A percentile compares a stretch with the other conserved stretches of the same genome.
These are phyloP conservation scores for Agrocybe pediades DNA, from an alignment of 768 basidiomycete species.

Conservation along the genomic window DNA sequence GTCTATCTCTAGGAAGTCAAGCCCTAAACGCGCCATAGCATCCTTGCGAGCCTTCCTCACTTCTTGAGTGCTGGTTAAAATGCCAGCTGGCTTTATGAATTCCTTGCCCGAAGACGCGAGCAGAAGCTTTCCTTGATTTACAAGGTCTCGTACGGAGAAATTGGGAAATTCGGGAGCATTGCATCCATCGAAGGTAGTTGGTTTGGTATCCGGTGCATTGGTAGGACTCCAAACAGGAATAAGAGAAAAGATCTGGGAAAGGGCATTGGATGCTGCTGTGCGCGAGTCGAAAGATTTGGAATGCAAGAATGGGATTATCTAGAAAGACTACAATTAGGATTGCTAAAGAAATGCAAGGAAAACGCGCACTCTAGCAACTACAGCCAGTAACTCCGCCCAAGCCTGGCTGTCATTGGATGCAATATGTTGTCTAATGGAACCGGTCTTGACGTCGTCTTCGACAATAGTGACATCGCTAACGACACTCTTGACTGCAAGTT, in stretches of 20 bases:
- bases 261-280: conserved; percentile 83
- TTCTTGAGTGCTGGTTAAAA: conserved; percentile 73
- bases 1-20: conserved; percentile 72
- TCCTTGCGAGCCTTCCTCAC: conserved; percentile 88
- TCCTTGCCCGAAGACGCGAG: conserved; percentile 95
- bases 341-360: background rate
- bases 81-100: conserved; percentile 73
- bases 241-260: conserved; percentile 84
- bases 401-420: conserved; percentile 67
- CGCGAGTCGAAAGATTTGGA: conserved; percentile 94
- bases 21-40: conserved; percentile 84
- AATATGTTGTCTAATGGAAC: conserved; percentile 51
- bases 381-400: conserved; percentile 89
- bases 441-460: conserved; percentile 74
- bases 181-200: conserved; percentile 20
- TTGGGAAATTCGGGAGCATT: conserved; percentile 59
- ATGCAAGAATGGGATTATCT: conserved; percentile 91
- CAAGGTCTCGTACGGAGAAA: conserved; percentile 76
- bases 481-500: conserved; percentile 85
- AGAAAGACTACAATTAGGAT: background rate
- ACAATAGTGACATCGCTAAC: conserved; percentile 75
- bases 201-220: conserved; percentile 30
- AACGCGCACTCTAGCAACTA: conserved; percentile 78
- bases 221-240: conserved; percentile 82
- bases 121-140: conserved; percentile 76